Conservation (phyloP, 768 basidiomycete genomes). For the Gloeophyllum trabeum region DNA sequence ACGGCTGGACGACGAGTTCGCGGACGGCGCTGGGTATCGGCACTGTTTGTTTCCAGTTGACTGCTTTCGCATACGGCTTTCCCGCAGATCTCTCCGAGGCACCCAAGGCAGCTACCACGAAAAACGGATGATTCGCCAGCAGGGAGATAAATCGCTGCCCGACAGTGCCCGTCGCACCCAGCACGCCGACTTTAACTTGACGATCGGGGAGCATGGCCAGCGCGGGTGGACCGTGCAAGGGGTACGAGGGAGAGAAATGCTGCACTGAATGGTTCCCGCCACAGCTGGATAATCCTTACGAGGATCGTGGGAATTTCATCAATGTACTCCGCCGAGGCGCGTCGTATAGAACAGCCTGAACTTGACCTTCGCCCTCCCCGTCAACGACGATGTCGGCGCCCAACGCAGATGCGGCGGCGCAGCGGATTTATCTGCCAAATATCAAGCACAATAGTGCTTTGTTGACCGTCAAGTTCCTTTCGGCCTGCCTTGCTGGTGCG, state of each 20-base stretch:
- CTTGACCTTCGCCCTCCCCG: no score
- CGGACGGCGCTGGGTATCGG: conserved; percentile 60
- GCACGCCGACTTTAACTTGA: conserved; percentile 51
- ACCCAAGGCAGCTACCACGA: conserved; percentile 75
- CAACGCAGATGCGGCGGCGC: conserved; percentile 34
- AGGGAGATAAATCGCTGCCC: conserved; percentile 92
- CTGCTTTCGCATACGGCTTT: conserved; percentile 61
- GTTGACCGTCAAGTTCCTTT: conserved; percentile 65
- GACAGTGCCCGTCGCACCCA: conserved; percentile 90
- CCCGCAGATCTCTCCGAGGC: conserved; percentile 85
- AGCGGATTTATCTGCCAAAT: conserved; percentile 58
- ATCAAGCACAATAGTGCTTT: conserved; percentile 51
- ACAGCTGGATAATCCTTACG: no score
- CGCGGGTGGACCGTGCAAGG: no score
- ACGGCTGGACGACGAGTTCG: conserved; percentile 62
- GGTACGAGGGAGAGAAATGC: no score
- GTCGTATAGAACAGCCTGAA: no score
- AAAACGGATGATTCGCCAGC: conserved; percentile 84
- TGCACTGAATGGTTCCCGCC: no score
- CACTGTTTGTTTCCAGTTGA: conserved; percentile 80
- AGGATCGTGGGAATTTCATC: no score
- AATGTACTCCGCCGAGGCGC: no score
- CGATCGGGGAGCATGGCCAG: conserved; percentile 8
- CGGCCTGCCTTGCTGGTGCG: conserved; percentile 78
- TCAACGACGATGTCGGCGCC: conserved; percentile 32